Evolutionary conservation across 176 grass and related monocot species (phyloP), one percentile per base, ranked within the genome.

Genomic region (Avena atlantica): DNA sequence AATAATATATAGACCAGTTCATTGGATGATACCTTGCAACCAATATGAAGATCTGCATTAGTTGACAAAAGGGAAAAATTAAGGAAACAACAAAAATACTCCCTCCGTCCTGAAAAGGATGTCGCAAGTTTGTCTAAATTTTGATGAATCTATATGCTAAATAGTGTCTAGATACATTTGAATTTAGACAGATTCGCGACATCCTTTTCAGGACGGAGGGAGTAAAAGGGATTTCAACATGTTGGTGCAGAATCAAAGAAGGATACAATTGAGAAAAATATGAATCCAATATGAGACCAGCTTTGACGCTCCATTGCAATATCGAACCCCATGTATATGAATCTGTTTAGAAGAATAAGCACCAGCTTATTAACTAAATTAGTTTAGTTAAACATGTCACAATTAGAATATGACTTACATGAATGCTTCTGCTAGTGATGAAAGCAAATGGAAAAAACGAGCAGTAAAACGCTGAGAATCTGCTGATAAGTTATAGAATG

Each of bases 191-290:
- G 31, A 34, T 34, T 34, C 31, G 31, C 31, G 31, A 4, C 3
- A 34, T 34, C 31, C 31, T 34, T 34, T 34, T 34, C 31, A 34
- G 31, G 31, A 34, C 31, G 31, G 31, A 34, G 31, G 31, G 31
- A 34, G 31, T 34, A 36, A 14, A 67, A 67, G 14, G 27, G 27
- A 67, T 67, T 67, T 67, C 24, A 67, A 83, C 31, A 88, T 15
- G 9, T 71, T 86, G 15, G 63, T 74, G 7, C 62, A 69, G 57
- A 86, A 71, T 77, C 57, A 72, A 86, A 29, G 8, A 55, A 98
- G 96, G 92, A 98, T 98, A 98, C 96, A 83, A 98, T 92, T 83
- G 93, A 96, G 85, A 98, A 98, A 91, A 98, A 96, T 82, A 96
- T 98, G 80, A 96, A 98, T 44, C 93, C 93, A 78, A 96, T 70